Evolutionary conservation across 257 asterid species (phyloP).

Genomic region (Nicotiana attenuata): DNA sequence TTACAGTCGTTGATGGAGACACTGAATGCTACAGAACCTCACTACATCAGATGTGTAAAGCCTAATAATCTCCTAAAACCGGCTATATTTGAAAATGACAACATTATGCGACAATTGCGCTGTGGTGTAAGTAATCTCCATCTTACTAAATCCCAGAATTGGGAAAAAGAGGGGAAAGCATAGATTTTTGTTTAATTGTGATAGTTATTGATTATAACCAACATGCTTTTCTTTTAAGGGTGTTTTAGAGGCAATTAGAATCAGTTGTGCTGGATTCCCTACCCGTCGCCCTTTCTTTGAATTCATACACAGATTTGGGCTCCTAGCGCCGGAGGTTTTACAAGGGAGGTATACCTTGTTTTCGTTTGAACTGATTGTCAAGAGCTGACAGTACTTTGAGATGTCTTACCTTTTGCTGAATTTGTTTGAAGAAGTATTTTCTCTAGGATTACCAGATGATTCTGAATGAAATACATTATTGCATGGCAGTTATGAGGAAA

Average conservation of each 20-base stretch:
- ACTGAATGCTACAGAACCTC: conserved; percentile 91
- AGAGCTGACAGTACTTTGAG: conserved; percentile 1
- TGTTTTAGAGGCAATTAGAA: conserved; percentile 97
- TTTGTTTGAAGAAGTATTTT: neutral
- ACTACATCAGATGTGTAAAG: conserved; percentile 94
- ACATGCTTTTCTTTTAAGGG: conserved; percentile 54
- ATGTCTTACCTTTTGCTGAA: conserved; percentile 10
- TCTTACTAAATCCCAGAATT: neutral
- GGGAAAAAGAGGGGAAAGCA: neutral
- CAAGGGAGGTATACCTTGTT: conserved; percentile 54
- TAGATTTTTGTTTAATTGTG: conserved; percentile 10
- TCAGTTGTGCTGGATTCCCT: conserved; percentile 97
- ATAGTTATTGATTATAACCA: conserved; percentile 25
- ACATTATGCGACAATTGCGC: conserved; percentile 87
- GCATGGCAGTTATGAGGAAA: conserved; percentile 75
- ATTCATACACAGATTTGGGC: conserved; percentile 89
- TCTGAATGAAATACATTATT: conserved; percentile 19
- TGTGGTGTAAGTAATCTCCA: conserved; percentile 81
- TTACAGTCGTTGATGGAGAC: conserved; percentile 91
- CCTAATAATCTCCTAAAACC: conserved; percentile 97
- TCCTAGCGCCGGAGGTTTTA: conserved; percentile 88
- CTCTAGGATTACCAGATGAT: conserved; percentile 14
- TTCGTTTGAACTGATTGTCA: conserved; percentile 14
- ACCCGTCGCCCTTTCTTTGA: conserved; percentile 96
- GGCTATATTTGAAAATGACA: conserved; percentile 83